These are phyloP conservation scores for Candida namnaoensis DNA, from an alignment of 805 yeast genomes.

Conservation along the genomic window DNA sequence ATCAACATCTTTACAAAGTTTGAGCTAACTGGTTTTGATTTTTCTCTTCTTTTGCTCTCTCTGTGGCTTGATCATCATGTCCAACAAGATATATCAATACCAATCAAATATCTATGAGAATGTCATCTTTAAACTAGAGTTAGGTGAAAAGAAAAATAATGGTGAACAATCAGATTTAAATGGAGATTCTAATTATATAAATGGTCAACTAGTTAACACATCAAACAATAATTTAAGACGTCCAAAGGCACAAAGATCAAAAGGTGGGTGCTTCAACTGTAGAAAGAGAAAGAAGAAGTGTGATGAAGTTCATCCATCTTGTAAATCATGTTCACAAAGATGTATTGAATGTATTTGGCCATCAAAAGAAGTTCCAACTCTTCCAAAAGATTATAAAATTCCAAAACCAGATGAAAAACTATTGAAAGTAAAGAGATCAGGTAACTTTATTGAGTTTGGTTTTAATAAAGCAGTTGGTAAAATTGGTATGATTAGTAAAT, in stretches of 20 bases:
- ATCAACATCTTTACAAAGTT: too few relatives aligned
- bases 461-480: background rate
- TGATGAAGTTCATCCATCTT: conserved; percentile 37
- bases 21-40: too few relatives aligned
- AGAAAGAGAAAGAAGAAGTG: conserved; percentile 60
- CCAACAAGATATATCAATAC: too few relatives aligned
- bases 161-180: too few relatives aligned
- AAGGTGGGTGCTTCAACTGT: conserved; percentile 14
- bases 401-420: conserved; percentile 2
- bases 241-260: background rate
- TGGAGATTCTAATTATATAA: too few relatives aligned
- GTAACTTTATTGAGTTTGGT: background rate
- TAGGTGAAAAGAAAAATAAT: too few relatives aligned
- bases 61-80: too few relatives aligned
- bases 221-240: background rate
- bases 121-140: too few relatives aligned
- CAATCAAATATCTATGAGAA: too few relatives aligned
- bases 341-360: conserved; percentile 20
- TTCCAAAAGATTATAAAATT: conserved; percentile 11
- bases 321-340: conserved; percentile 31
- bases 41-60: too few relatives aligned
- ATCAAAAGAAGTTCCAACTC: conserved; percentile 4
- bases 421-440: background rate
- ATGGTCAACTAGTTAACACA: too few relatives aligned
- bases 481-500: background rate